phyloP scores from a whole-genome alignment of 805 yeast genomes.

The Dipodascopsis tothii region DNA sequence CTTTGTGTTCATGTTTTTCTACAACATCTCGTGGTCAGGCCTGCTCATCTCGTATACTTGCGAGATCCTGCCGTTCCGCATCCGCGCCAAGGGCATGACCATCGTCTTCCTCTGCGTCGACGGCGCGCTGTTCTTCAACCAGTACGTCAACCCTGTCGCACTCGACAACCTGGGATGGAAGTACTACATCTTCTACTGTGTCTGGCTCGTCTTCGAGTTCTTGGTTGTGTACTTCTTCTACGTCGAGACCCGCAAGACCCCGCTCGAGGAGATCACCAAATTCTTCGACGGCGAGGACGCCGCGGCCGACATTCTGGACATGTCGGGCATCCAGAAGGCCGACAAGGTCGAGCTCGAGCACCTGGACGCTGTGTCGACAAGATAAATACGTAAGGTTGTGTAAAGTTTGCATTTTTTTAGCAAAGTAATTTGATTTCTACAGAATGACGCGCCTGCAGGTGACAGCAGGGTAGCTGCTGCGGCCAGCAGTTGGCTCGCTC shows the following conservation, averaged over 20 bases:
- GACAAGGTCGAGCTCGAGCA: too few relatives aligned
- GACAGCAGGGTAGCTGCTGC: too few relatives aligned
- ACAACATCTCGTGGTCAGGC: slow-evolving; percentile 14
- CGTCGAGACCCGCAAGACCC: slow-evolving; percentile 39
- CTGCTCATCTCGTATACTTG: slow-evolving; percentile 18
- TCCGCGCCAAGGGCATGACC: slow-evolving; percentile 39
- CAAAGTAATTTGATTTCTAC: too few relatives aligned
- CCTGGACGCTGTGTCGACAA: too few relatives aligned
- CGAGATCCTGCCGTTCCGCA: slow-evolving; percentile 27
- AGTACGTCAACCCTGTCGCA: slow-evolving; percentile 36
- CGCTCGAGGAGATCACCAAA: slow-evolving; percentile 39
- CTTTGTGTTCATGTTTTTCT: slow-evolving; percentile 16
- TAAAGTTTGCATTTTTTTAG: too few relatives aligned
- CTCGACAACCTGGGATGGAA: slow-evolving; percentile 39
- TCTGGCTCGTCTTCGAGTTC: slow-evolving; percentile 29
- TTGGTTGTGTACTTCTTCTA: slow-evolving; percentile 32
- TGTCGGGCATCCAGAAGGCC: too few relatives aligned
- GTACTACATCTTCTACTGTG: slow-evolving; percentile 36
- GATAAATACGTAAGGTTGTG: too few relatives aligned
- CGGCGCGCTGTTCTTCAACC: slow-evolving; percentile 27
- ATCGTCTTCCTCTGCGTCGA: slow-evolving; percentile 26
- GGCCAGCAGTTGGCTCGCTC: too few relatives aligned
- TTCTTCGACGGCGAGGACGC: slow-evolving; percentile 39
- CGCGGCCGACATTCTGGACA: too few relatives aligned
- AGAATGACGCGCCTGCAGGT: too few relatives aligned